These are phyloP conservation scores for Arthonia radiata DNA, from an alignment of 495 filamentous ascomycete genomes.

Conservation along the genomic window DNA sequence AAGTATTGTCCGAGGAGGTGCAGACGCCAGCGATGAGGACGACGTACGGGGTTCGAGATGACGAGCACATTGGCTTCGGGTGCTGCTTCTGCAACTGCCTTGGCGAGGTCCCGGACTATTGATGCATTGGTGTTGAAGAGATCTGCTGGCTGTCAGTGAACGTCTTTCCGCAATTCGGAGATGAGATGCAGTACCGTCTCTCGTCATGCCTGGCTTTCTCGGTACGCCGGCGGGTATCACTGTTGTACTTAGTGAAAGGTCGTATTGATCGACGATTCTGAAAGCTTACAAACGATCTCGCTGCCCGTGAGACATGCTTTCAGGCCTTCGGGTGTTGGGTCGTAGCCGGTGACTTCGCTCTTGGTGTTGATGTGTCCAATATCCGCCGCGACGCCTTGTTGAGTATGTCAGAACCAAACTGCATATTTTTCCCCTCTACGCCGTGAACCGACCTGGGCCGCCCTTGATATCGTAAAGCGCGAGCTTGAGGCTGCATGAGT, in stretches of 20 bases:
- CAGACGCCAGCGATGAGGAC: not conserved
- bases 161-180: not conserved
- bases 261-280: too few species aligned
- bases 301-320: constrained; percentile 53
- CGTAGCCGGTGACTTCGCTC: constrained; percentile 79
- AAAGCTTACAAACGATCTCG: constrained; percentile 82
- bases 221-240: too few species aligned
- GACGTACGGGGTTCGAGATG: constrained; percentile 76
- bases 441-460: constrained; percentile 66
- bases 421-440: not conserved
- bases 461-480: constrained; percentile 93
- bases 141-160: constrained; percentile 22
- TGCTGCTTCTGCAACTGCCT: constrained; percentile 68
- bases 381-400: constrained; percentile 82
- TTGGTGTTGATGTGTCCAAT: constrained; percentile 97
- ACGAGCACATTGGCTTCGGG: constrained; percentile 90
- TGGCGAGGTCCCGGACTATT: constrained; percentile 94
- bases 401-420: constrained; percentile 2
- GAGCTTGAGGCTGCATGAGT: too few species aligned
- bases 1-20: too few species aligned
- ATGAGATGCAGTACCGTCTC: constrained; percentile 36
- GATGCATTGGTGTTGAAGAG: constrained; percentile 99
- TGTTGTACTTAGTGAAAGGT: too few species aligned
- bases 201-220: constrained; percentile 89
- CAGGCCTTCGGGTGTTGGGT: constrained; percentile 49